Percentiles rank a stretch among this genome's conserved stretches.
These are phyloP conservation scores for Chrysochromulina tobinii DNA, from an alignment of 78 protist genomes.

Conservation along the genomic window DNA sequence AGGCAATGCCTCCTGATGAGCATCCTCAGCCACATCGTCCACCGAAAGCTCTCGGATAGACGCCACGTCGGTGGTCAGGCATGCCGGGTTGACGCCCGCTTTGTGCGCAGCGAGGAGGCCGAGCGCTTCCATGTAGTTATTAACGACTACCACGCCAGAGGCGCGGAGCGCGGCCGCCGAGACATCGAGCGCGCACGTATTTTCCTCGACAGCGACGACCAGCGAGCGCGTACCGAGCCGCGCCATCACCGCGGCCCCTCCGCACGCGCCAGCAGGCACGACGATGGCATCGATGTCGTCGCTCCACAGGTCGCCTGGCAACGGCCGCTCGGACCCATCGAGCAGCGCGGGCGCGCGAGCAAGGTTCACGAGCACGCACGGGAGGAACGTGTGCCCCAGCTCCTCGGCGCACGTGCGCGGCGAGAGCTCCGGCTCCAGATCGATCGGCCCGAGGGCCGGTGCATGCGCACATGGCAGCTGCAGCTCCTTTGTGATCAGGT, in stretches of 20 bases:
- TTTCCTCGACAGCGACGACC: constrained; percentile 10
- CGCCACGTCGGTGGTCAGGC: background rate
- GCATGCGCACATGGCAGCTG: constrained; percentile 44
- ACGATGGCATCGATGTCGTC: background rate
- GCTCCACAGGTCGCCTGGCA: background rate
- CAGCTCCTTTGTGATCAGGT: background rate
- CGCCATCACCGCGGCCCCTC: background rate
- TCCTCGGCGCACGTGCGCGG: constrained; percentile 4
- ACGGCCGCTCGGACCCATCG: background rate
- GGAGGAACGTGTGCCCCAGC: constrained; percentile 37
- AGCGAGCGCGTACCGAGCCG: background rate
- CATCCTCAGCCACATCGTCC: no score
- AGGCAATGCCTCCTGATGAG: no score
- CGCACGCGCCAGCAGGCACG: constrained; percentile 5
- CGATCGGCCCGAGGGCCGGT: constrained; percentile 6
- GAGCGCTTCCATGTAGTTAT: background rate
- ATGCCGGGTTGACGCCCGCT: constrained; percentile 12
- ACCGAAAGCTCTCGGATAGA: background rate
- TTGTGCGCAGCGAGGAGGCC: background rate
- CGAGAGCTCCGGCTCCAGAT: background rate
- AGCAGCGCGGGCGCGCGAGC: constrained; percentile 24
- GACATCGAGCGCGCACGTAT: background rate
- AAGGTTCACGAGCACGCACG: constrained; percentile 35
- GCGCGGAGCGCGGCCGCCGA: background rate
- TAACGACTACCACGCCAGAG: background rate